Conservation (phyloP, 2,329 filamentous ascomycete genomes). For the Arthroderma uncinatum region DNA sequence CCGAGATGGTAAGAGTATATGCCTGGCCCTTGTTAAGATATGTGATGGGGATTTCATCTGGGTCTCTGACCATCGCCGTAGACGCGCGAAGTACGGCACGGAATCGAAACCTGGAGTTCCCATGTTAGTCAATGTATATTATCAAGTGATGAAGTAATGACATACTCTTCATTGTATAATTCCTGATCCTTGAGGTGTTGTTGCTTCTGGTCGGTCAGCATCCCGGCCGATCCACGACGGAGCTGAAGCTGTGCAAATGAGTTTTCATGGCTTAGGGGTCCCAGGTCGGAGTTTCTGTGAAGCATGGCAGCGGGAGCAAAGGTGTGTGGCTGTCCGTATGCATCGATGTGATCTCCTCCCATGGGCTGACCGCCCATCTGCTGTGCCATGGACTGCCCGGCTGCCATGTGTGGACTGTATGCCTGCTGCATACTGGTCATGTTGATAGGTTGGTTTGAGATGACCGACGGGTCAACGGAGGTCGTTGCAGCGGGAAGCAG, state of each 20-base stretch:
- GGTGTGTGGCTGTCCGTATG: neutral
- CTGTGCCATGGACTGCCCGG: neutral
- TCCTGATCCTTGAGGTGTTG: neutral
- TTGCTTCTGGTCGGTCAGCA: neutral
- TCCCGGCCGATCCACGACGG: neutral
- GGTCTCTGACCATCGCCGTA: slow-evolving; percentile 75
- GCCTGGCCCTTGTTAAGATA: slow-evolving; percentile 97
- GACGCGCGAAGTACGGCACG: slow-evolving; percentile 84
- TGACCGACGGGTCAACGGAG: neutral
- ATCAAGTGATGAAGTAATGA: no score
- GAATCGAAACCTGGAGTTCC: slow-evolving; percentile 45
- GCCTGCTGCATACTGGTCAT: neutral
- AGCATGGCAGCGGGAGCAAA: neutral
- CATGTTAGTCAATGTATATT: no score
- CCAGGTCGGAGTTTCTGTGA: neutral
- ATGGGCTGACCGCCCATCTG: neutral
- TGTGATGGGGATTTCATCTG: slow-evolving; percentile 85
- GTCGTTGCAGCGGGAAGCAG: neutral
- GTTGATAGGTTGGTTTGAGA: slow-evolving; percentile 2
- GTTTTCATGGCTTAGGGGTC: neutral
- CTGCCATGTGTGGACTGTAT: neutral
- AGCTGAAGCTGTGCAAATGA: neutral
- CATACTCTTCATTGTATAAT: slow-evolving; percentile 4
- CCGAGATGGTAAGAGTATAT: slow-evolving; percentile 74
- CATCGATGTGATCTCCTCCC: neutral